phyloP scores from a whole-genome alignment of 805 yeast species.

The Candida broadrunensis region DNA sequence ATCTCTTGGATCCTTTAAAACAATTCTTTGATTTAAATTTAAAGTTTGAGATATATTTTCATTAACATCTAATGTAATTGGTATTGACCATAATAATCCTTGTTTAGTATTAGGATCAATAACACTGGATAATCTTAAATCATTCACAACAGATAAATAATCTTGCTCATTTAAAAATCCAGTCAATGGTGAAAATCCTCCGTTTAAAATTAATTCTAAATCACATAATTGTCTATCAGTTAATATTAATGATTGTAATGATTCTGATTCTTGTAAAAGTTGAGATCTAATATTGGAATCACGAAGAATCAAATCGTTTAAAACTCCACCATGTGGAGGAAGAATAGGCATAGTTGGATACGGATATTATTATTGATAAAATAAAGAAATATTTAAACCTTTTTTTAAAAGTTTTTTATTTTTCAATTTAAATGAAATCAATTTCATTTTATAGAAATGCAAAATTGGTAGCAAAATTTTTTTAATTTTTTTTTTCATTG shows the following conservation, averaged over 20 bases:
- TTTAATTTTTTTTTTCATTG: too few species aligned
- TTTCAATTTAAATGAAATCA: too few species aligned
- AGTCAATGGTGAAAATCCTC: slow-evolving; percentile 86
- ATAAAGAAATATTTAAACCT: too few species aligned
- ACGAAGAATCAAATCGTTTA: slow-evolving; percentile 82
- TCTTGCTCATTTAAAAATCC: slow-evolving; percentile 68
- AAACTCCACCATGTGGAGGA: slow-evolving; percentile 88
- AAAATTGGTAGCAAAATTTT: too few species aligned
- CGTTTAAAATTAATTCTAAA: slow-evolving; percentile 84
- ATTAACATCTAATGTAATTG: slow-evolving; percentile 82
- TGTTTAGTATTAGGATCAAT: slow-evolving; percentile 29
- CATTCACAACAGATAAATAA: slow-evolving; percentile 63
- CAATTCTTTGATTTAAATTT: slow-evolving; percentile 59
- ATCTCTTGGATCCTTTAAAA: slow-evolving; percentile 78
- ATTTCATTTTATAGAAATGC: too few species aligned
- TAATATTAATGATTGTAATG: slow-evolving; percentile 47
- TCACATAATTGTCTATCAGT: slow-evolving; percentile 92
- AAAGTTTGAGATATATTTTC: slow-evolving; percentile 41
- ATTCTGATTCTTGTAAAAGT: slow-evolving; percentile 50
- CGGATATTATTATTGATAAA: too few species aligned
- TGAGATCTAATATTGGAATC: slow-evolving; percentile 60
- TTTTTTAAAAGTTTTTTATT: too few species aligned
- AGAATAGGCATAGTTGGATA: slow-evolving; percentile 51
- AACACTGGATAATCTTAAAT: slow-evolving; percentile 60
- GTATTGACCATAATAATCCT: slow-evolving; percentile 88